These are phyloP conservation scores for Aureobasidium uvarum DNA, from an alignment of 2,329 filamentous ascomycete species.

Conservation along the genomic window DNA sequence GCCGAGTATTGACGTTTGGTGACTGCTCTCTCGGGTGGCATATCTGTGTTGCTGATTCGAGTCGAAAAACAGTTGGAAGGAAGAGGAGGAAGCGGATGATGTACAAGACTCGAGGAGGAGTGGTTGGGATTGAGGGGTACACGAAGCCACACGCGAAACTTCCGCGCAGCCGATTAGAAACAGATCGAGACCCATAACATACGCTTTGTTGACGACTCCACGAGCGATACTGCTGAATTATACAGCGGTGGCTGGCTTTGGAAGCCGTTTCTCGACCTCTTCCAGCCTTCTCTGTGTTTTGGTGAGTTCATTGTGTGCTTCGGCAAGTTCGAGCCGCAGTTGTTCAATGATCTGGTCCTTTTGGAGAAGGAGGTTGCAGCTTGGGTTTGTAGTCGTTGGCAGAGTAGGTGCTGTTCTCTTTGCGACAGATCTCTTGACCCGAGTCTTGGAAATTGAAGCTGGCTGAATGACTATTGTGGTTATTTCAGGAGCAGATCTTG, in stretches of 20 bases:
- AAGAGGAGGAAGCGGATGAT: too few species aligned
- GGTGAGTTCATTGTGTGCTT: constrained; percentile 91
- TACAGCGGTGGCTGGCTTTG: background rate
- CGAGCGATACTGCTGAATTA: background rate
- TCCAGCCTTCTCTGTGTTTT: constrained; percentile 88
- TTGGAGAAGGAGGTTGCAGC: constrained; percentile 86
- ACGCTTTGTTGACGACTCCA: background rate
- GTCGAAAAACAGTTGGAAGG: background rate
- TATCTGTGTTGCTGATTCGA: background rate
- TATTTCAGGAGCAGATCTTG: background rate
- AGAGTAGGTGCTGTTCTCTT: background rate
- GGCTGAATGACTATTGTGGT: background rate
- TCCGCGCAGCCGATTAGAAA: background rate
- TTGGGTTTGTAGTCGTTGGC: constrained; percentile 40
- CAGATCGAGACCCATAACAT: too few species aligned
- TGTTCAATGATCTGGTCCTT: constrained; percentile 97
- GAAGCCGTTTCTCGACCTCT: constrained; percentile 78
- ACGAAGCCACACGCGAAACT: background rate
- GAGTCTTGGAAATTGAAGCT: background rate
- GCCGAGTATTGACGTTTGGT: constrained; percentile 3
- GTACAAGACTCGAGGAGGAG: background rate
- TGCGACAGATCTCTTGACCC: background rate
- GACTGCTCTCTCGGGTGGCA: background rate
- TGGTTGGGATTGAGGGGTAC: background rate
- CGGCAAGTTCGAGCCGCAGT: constrained; percentile 84